Base-by-base conservation (phyloP, 352 stramenopile genomes). In the Pythium myriotylum region DNA sequence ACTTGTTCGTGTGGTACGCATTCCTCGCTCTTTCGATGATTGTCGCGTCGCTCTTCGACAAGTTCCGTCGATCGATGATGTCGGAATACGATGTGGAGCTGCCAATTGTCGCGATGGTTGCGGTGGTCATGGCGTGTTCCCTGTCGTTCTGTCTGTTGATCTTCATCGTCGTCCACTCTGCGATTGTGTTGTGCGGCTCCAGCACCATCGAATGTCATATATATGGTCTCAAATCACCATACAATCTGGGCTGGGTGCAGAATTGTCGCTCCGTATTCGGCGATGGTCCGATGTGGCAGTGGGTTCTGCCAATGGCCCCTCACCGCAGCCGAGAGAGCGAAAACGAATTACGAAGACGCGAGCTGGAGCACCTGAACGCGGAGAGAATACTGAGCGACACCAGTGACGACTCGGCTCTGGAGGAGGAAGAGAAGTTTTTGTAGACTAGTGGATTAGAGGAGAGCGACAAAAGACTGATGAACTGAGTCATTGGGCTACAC, bases 141-240 rank as follows among this genome's bases (percentile, higher is more conserved):
- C 67, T 95, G 20, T 76, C 72, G 26, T 68, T 93, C 41, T 91
- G 80, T 59, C 70, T 95, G 29, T 41, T 89, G 16, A 65, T 88
- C 16, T 92, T 95, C 58, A 75, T 93, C 45, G 64, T 72, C 20
- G 71, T 93, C 59, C 86, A 95, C 69, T 72, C 76, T 46, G 86
- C 84, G 49, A 67, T 95, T 33, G 68, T 95, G 22, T 26, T 84
- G 1, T 73, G 73, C 42, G 84, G 84, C 24, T 72, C 80, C 6
- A 94, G 82, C 19, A 95, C 86, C 6, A 90, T 94, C 41, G 86
- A 95, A 43, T 91, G 77, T 37, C 84, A 93, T 46, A 75, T 77
- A 20, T 92, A 90, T 54, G 84, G 84, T 8, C 72, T 79, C 42
- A 50, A 71, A 13, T 81, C 76, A 22, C 84, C 84, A 24, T 92